Conservation (phyloP, 768 basidiomycete species). For the Boletus huronensis region DNA sequence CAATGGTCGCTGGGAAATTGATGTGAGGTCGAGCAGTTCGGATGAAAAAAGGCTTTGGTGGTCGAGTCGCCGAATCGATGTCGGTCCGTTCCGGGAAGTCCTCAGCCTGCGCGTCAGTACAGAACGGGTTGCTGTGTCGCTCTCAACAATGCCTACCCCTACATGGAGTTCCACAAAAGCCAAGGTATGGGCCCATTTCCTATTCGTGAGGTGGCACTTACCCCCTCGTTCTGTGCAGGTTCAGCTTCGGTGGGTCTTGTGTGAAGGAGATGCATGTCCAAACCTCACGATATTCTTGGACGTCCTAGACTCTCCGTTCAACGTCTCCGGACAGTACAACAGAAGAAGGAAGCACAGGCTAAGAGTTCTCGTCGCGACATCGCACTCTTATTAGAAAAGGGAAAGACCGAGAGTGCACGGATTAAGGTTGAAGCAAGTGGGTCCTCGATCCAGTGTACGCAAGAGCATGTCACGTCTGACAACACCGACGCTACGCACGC, state of each 20-base stretch:
- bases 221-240: slow-evolving; percentile 31
- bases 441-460: slow-evolving; percentile 26
- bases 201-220: slow-evolving; percentile 5
- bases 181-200: slow-evolving; percentile 38
- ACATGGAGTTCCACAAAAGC: slow-evolving; percentile 63
- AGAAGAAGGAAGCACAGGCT: slow-evolving; percentile 89
- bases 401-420: slow-evolving; percentile 79
- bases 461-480: slow-evolving; percentile 6
- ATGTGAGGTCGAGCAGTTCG: not conserved
- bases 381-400: slow-evolving; percentile 71
- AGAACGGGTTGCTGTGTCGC: no score
- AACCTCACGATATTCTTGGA: slow-evolving; percentile 1
- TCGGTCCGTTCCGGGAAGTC: slow-evolving; percentile 13
- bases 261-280: not conserved
- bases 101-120: not conserved
- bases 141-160: slow-evolving; percentile 26
- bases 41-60: not conserved
- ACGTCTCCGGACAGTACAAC: slow-evolving; percentile 77
- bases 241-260: slow-evolving; percentile 41
- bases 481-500: slow-evolving; percentile 17
- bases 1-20: not conserved
- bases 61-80: not conserved
- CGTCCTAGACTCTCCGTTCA: slow-evolving; percentile 72
- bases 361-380: slow-evolving; percentile 75
- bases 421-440: slow-evolving; percentile 82